Conservation (phyloP, 2,329 filamentous ascomycete species). For the Aspergillus persii region DNA sequence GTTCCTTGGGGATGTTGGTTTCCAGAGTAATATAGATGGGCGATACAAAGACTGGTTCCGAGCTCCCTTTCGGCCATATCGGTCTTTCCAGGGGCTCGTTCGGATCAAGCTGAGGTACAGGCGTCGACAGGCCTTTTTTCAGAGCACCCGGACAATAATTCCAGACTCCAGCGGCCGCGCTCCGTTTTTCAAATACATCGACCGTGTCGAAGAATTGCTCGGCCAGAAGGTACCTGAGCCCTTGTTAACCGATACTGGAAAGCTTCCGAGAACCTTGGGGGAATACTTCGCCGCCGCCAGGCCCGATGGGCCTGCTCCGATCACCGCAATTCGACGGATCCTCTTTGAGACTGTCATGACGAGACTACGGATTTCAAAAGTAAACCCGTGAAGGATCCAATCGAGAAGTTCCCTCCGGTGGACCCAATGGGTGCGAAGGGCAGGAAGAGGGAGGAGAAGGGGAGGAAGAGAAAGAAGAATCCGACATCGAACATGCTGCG, state of each 20-base stretch:
- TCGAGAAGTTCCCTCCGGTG: not conserved
- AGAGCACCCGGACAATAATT: slow-evolving; percentile 63
- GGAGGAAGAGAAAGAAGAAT: not conserved
- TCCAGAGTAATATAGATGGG: slow-evolving; percentile 80
- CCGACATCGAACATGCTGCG: not conserved
- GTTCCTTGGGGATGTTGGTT: slow-evolving; percentile 76
- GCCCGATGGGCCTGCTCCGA: slow-evolving; percentile 80
- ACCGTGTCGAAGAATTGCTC: slow-evolving; percentile 69
- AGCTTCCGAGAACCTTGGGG: not conserved
- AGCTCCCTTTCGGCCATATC: slow-evolving; percentile 43
- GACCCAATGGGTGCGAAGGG: not conserved
- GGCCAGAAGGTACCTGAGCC: slow-evolving; percentile 63
- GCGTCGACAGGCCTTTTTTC: slow-evolving; percentile 41
- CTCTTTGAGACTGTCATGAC: slow-evolving; percentile 23
- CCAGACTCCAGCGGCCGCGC: slow-evolving; percentile 79
- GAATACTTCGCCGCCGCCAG: slow-evolving; percentile 69
- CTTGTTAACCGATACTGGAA: slow-evolving; percentile 7
- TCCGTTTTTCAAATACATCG: slow-evolving; percentile 78
- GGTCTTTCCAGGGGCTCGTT: slow-evolving; percentile 63
- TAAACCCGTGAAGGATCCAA: not conserved
- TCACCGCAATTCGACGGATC: slow-evolving; percentile 61
- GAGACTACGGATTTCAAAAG: not conserved
- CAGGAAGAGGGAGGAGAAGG: not conserved
- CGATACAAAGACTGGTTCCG: slow-evolving; percentile 66
- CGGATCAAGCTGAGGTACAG: slow-evolving; percentile 67